Evolutionary conservation across 2,329 filamentous ascomycete genomes (phyloP).

Genomic region (Chaetomiaceae sp.): DNA sequence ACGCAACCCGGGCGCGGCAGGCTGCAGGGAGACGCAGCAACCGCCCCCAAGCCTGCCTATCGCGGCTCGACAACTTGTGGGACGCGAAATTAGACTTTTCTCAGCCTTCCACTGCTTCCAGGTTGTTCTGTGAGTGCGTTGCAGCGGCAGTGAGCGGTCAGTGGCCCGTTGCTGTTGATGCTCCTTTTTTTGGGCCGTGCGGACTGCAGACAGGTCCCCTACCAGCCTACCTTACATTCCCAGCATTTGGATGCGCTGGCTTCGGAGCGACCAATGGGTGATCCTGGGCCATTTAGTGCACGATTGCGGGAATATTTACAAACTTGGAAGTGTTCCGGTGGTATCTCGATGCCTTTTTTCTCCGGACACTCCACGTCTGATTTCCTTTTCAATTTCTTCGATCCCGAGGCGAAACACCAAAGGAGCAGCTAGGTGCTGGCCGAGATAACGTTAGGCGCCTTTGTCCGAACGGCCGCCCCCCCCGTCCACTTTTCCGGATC

Average conservation of each 20-base stretch:
- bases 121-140: too few species aligned
- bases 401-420: conserved; percentile 13
- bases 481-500: conserved; percentile 13
- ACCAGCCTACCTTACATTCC: too few species aligned
- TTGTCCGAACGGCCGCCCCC: conserved; percentile 3
- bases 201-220: background rate
- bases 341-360: too few species aligned
- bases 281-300: conserved; percentile 4
- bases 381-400: conserved; percentile 8
- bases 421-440: conserved; percentile 7
- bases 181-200: too few species aligned
- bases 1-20: conserved; percentile 11
- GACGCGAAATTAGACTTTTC: conserved; percentile 25
- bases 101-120: conserved; percentile 21
- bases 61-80: conserved; percentile 9
- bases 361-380: conserved; percentile 7
- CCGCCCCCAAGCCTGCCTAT: conserved; percentile 19
- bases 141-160: too few species aligned
- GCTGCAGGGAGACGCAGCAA: conserved; percentile 7
- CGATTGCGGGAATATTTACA: conserved; percentile 16
- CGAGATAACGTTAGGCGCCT: conserved; percentile 17
- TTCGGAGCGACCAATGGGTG: background rate
- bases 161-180: too few species aligned
- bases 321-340: conserved; percentile 8
- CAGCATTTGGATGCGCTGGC: conserved; percentile 1